Percentiles rank a stretch among this genome's conserved stretches.
These are phyloP conservation scores for Astragalus glycyphyllos DNA, from an alignment of 306 rosid species.

Conservation along the genomic window DNA sequence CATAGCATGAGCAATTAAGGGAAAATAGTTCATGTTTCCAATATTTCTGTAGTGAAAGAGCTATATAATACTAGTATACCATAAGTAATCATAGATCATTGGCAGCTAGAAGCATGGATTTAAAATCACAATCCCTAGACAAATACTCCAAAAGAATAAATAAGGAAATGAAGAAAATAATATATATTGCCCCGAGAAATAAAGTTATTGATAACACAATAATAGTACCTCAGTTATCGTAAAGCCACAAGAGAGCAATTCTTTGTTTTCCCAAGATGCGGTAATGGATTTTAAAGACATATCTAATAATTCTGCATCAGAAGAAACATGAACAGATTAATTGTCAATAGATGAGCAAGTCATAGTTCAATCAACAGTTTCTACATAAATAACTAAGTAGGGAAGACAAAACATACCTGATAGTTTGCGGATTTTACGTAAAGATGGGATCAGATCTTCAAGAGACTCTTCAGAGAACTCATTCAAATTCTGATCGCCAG, in stretches of 20 bases:
- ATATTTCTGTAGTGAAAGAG: no score
- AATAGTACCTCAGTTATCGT: conserved; percentile 75
- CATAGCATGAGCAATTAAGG: background rate
- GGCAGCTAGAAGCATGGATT: background rate
- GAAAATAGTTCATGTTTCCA: no score
- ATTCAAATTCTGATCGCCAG: conserved; percentile 53
- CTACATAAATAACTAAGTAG: conserved; percentile 6
- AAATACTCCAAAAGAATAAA: conserved; percentile 15
- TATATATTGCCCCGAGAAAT: conserved; percentile 3
- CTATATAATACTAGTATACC: no score
- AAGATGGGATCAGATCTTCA: conserved; percentile 71
- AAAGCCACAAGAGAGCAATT: conserved; percentile 65
- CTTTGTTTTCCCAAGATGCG: conserved; percentile 82
- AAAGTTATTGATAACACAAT: conserved; percentile 21
- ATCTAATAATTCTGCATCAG: conserved; percentile 74
- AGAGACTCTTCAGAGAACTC: conserved; percentile 55
- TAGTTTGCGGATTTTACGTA: conserved; percentile 78
- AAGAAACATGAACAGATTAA: conserved; percentile 34
- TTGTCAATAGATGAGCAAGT: conserved; percentile 31
- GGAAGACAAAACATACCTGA: conserved; percentile 65
- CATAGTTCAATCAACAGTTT: conserved; percentile 22
- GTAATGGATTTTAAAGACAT: conserved; percentile 87
- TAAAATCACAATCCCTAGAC: conserved; percentile 20
- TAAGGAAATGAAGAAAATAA: background rate
- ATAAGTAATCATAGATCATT: no score